These are phyloP conservation scores for Kwoniella sp. DNA, from an alignment of 768 basidiomycete genomes.

Conservation along the genomic window DNA sequence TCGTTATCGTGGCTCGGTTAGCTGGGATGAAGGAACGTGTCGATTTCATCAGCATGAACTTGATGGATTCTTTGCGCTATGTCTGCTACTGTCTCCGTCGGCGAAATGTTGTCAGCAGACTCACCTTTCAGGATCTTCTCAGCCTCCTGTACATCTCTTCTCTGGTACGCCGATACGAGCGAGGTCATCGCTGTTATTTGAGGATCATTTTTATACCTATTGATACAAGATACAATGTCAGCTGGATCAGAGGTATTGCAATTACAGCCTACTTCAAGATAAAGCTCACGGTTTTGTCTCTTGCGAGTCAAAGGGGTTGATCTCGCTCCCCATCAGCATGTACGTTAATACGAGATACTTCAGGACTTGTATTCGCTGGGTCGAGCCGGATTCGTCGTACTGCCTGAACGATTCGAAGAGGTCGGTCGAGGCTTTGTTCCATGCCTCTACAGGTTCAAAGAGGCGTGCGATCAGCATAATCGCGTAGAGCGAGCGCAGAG, in stretches of 20 bases:
- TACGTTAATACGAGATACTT: constrained; percentile 97
- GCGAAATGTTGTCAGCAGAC: constrained; percentile 29
- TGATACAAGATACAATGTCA: not conserved
- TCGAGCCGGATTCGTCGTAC: constrained; percentile 96
- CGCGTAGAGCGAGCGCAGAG: not conserved
- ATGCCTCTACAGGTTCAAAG: constrained; percentile 68
- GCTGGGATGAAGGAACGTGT: constrained; percentile 61
- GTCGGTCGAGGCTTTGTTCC: constrained; percentile 94
- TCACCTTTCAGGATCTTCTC: constrained; percentile 89
- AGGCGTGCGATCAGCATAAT: constrained; percentile 8
- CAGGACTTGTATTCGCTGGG: constrained; percentile 94
- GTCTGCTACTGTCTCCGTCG: no score
- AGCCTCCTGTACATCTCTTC: constrained; percentile 93
- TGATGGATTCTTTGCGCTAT: no score
- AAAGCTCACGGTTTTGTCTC: constrained; percentile 89
- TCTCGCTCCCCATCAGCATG: constrained; percentile 97
- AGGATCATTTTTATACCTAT: constrained; percentile 88
- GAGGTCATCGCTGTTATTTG: constrained; percentile 99
- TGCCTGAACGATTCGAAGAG: constrained; percentile 99
- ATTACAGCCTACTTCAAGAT: not conserved
- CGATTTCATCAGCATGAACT: no score
- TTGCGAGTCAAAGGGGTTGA: constrained; percentile 98
- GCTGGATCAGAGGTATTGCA: not conserved
- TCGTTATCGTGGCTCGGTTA: constrained; percentile 93
- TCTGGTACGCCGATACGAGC: constrained; percentile 93